Percentiles rank a stretch among this genome's conserved stretches.
Evolutionary conservation across 2,329 filamentous ascomycete species (phyloP).

Genomic region (Xylariaceae sp.): DNA sequence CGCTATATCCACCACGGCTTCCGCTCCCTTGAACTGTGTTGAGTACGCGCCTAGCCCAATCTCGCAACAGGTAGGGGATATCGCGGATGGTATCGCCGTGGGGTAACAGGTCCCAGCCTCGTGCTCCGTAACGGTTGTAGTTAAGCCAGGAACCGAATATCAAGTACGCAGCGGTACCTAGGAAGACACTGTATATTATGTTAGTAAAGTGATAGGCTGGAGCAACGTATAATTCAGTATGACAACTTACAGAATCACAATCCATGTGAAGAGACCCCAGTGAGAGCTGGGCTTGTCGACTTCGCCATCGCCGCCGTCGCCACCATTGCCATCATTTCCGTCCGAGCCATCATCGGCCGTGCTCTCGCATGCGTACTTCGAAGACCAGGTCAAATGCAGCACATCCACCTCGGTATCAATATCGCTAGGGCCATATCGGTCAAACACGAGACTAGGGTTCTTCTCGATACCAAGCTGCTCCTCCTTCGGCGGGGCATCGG

Average conservation of each 20-base stretch:
- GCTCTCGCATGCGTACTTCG: constrained; percentile 76
- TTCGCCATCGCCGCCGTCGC: constrained; percentile 40
- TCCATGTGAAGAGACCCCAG: constrained; percentile 98
- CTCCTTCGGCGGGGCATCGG: constrained; percentile 41
- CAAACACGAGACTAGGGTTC: constrained; percentile 64
- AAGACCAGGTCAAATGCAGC: constrained; percentile 76
- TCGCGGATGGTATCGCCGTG: constrained; percentile 91
- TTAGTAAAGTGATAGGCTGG: constrained; percentile 19
- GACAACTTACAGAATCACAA: constrained; percentile 76
- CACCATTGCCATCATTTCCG: constrained; percentile 38
- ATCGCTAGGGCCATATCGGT: constrained; percentile 61
- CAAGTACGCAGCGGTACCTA: constrained; percentile 79
- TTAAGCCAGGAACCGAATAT: constrained; percentile 99
- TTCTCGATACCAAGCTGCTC: constrained; percentile 47
- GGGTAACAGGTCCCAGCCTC: constrained; percentile 90
- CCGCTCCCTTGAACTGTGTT: constrained; percentile 81
- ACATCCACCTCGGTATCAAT: constrained; percentile 54
- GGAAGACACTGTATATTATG: constrained; percentile 63
- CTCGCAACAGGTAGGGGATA: constrained; percentile 84
- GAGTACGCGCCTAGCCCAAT: constrained; percentile 74
- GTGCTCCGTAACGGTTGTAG: constrained; percentile 92
- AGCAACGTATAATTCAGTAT: neutral
- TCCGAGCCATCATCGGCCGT: constrained; percentile 32
- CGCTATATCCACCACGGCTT: constrained; percentile 86
- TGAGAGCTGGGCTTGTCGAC: constrained; percentile 44